Evolutionary conservation across 179 eudicot species (phyloP), one percentile per base, ranked within the genome.

Genomic region (Gypsophila paniculata): DNA sequence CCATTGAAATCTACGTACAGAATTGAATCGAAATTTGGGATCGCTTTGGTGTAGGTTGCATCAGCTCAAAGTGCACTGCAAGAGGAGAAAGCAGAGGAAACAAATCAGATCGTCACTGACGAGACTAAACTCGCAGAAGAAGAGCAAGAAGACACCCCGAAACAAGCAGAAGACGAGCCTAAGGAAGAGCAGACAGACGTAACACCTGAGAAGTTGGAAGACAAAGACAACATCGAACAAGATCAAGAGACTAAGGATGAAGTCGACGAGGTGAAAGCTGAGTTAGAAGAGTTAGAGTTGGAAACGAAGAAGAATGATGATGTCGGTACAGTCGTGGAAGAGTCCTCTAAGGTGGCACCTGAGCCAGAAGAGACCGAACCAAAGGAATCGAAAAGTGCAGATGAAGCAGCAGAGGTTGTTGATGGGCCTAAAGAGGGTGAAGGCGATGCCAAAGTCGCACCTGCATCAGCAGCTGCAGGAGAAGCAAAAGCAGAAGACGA

Each of bases 31-130:
- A 29, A 29, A 29, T 29, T 29, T 29, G 34, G 34, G 34, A 29
- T 29, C 48, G 52, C 1, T 3, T 17, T 44, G 15, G 36, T 70
- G 77, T 75, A 85, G 88, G 85, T 85, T 77, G 85, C 61, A 38
- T 80, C 84, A 62, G 84, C 77, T 64, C 79, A 81, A 32, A 46
- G 73, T 68, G 84, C 84, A 71, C 68, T 75, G 66, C 77, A 68
- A 57, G 78, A 82, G 75, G 76, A 80, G 59, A 76, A 52, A 57
- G 58, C 63, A 48, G 77, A 77, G 66, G 79, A 77, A 19, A 19
- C 72, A 55, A 51, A 17, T 57, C 73, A 77, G 65, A 48, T 62
- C 34, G 34, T 29, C 54, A 65, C 8, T 46, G 26, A 65, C 42
- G 34, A 65, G 19, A 22, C 62, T 1, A 58, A 22, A 46, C 52